A percentile compares a stretch with the other conserved stretches of the same genome.
phyloP scores from a whole-genome alignment of 495 filamentous ascomycete genomes.

The Terfezia claveryi region DNA sequence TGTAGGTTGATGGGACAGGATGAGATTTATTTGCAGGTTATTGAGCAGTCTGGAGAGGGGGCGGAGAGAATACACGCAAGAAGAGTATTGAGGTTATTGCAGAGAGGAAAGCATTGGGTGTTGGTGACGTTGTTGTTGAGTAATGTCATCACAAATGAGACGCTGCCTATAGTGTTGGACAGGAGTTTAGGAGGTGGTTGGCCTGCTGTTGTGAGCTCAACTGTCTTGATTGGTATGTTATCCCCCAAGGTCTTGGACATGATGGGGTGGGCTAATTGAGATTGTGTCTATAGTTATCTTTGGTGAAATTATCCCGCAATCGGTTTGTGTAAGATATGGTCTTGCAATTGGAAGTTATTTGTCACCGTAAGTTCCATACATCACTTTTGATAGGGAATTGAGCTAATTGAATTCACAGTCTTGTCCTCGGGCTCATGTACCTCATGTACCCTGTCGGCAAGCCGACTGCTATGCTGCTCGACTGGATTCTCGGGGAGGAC shows the following conservation, averaged over 20 bases:
- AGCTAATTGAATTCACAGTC: conserved; percentile 13
- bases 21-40: conserved; percentile 91
- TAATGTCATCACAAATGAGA: conserved; percentile 98
- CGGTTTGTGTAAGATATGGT: conserved; percentile 87
- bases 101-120: conserved; percentile 96
- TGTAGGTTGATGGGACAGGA: conserved; percentile 60
- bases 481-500: conserved; percentile 69
- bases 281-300: conserved; percentile 55
- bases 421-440: conserved; percentile 80
- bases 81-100: conserved; percentile 56
- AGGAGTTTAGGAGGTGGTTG: conserved; percentile 83
- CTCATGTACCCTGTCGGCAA: conserved; percentile 66
- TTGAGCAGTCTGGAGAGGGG: conserved; percentile 62
- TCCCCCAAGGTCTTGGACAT: not conserved
- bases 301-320: conserved; percentile 87
- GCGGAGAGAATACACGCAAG: conserved; percentile 60
- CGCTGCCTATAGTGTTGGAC: conserved; percentile 84
- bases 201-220: conserved; percentile 82
- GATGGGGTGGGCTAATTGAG: not conserved
- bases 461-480: conserved; percentile 76
- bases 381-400: not conserved
- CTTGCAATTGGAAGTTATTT: conserved; percentile 91
- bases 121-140: conserved; percentile 79
- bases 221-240: conserved; percentile 64
- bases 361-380: conserved; percentile 32